phyloP scores from a whole-genome alignment of 768 basidiomycete genomes.

The Phanerodontia chrysosporium region DNA sequence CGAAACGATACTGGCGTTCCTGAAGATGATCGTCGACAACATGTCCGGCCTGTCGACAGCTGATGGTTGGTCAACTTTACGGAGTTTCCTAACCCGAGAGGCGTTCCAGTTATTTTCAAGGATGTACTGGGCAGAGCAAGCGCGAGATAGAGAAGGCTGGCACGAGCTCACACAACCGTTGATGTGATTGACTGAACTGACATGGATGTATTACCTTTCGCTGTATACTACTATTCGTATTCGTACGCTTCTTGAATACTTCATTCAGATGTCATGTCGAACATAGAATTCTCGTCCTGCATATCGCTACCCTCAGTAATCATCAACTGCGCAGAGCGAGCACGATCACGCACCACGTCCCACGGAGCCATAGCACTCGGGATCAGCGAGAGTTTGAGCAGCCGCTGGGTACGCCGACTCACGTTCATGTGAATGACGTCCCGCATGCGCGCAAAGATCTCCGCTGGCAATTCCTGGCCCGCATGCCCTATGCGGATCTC shows the following conservation, averaged over 20 bases:
- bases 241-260: no score
- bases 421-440: no score
- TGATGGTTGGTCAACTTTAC: neutral
- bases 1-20: constrained; percentile 1
- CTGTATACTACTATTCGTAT: neutral
- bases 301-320: no score
- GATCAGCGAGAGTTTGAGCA: no score
- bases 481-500: no score
- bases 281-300: no score
- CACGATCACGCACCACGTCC: neutral
- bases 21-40: constrained; percentile 1
- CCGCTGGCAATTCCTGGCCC: no score
- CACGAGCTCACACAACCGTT: neutral
- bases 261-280: no score
- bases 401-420: no score
- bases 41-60: neutral
- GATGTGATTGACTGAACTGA: neutral
- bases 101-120: constrained; percentile 5
- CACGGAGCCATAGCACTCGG: no score
- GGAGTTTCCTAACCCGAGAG: neutral
- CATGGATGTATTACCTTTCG: neutral
- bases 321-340: no score
- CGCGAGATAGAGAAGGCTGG: neutral
- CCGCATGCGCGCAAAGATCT: no score
- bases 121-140: constrained; percentile 2